Evolutionary conservation across 2,329 filamentous ascomycete genomes (phyloP).

Genomic region (Aspergillus sp.): DNA sequence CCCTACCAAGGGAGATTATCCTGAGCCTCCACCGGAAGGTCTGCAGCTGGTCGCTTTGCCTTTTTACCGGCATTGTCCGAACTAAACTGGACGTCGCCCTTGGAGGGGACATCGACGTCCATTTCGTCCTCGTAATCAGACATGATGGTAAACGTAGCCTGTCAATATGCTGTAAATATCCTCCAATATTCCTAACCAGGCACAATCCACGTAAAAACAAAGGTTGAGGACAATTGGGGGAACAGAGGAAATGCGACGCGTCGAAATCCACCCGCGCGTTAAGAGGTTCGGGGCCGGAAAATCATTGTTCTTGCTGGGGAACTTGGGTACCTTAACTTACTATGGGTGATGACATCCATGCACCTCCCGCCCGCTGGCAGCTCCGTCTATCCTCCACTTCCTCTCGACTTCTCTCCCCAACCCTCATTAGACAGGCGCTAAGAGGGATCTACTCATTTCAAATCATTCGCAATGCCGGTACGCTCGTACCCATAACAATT

Average conservation of each 20-base stretch:
- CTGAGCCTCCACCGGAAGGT: constrained; percentile 89
- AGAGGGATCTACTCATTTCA: constrained; percentile 9
- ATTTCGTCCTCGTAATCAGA: constrained; percentile 64
- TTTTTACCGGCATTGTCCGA: constrained; percentile 70
- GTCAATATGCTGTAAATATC: no score
- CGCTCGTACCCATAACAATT: constrained; percentile 11
- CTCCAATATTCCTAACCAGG: no score
- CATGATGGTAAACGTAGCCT: constrained; percentile 33
- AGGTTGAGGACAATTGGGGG: not conserved
- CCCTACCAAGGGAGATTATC: constrained; percentile 86
- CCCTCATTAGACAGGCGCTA: constrained; percentile 22
- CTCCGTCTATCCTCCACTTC: constrained; percentile 13
- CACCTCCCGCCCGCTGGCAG: constrained; percentile 16
- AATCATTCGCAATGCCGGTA: constrained; percentile 47
- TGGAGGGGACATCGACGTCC: constrained; percentile 60
- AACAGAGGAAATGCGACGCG: constrained; percentile 25
- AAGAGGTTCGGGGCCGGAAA: constrained; percentile 42
- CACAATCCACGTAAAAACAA: not conserved
- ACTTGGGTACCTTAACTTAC: constrained; percentile 7
- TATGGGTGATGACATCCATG: constrained; percentile 28
- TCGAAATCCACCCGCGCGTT: constrained; percentile 34
- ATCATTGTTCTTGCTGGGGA: constrained; percentile 20
- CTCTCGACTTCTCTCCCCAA: constrained; percentile 9
- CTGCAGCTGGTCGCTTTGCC: constrained; percentile 88
- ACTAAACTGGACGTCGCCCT: constrained; percentile 64